Evolutionary conservation across 1,284 basidiomycete genomes (phyloP).

Genomic region (Moesziomyces parantarcticus): DNA sequence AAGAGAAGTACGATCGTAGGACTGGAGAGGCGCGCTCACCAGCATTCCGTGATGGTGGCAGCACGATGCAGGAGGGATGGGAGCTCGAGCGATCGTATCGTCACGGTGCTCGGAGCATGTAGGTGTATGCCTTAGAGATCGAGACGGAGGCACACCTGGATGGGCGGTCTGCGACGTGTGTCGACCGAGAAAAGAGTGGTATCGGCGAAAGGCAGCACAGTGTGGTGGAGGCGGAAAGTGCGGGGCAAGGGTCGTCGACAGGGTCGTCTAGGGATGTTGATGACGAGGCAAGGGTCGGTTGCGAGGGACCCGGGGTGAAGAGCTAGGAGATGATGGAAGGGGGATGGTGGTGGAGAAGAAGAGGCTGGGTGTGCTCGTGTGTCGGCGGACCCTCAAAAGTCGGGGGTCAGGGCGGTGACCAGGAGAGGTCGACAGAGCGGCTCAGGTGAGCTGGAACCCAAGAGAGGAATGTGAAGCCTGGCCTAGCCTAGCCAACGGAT

Average conservation of each 20-base stretch:
- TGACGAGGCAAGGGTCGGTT: neutral
- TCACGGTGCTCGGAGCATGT: slow-evolving; percentile 37
- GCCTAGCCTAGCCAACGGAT: slow-evolving; percentile 16
- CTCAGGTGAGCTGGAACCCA: slow-evolving; percentile 29
- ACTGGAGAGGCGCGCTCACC: slow-evolving; percentile 24
- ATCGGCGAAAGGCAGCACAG: neutral
- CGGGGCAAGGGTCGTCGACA: neutral
- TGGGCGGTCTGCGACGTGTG: neutral
- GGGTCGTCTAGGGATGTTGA: neutral
- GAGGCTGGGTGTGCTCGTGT: slow-evolving; percentile 1
- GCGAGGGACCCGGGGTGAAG: neutral
- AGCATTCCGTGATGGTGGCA: slow-evolving; percentile 30
- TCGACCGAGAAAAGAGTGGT: neutral
- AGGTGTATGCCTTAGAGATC: neutral
- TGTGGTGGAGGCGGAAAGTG: neutral
- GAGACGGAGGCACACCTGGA: neutral
- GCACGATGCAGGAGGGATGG: neutral
- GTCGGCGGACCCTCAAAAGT: neutral
- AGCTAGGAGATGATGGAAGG: neutral
- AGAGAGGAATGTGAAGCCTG: slow-evolving; percentile 27
- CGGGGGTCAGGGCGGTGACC: neutral
- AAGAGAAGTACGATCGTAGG: slow-evolving; percentile 22
- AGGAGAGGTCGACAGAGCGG: slow-evolving; percentile 1
- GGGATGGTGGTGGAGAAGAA: neutral
- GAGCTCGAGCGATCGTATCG: slow-evolving; percentile 20